Evolutionary conservation across 2,329 filamentous ascomycete genomes (phyloP).

Genomic region (Aureobasidium vineae): DNA sequence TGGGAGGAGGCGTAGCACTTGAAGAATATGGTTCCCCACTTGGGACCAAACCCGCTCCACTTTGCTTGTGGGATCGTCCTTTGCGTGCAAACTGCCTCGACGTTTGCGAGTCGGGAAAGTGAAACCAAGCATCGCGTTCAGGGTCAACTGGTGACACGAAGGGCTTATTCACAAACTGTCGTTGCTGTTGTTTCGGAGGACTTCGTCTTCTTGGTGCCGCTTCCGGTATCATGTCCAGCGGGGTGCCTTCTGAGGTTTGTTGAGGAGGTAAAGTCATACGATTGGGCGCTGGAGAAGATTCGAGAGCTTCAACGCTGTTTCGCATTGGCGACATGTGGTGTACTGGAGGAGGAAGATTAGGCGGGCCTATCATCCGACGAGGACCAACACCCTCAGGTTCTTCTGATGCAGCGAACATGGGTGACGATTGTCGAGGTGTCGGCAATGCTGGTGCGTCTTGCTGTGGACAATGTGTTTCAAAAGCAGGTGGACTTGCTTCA

Average conservation of each 20-base stretch:
- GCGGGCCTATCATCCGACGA: slow-evolving; percentile 6
- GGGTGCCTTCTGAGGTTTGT: slow-evolving; percentile 2
- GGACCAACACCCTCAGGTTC: neutral
- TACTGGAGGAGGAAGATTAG: slow-evolving; percentile 5
- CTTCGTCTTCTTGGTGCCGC: slow-evolving; percentile 27
- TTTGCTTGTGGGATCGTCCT: slow-evolving; percentile 21
- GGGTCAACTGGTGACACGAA: slow-evolving; percentile 35
- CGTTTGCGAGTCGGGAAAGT: slow-evolving; percentile 27
- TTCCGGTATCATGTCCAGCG: slow-evolving; percentile 21
- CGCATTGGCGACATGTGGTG: slow-evolving; percentile 3
- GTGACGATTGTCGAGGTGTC: slow-evolving; percentile 38
- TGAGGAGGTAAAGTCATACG: neutral
- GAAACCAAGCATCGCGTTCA: slow-evolving; percentile 32
- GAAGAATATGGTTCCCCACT: slow-evolving; percentile 32
- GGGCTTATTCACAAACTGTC: slow-evolving; percentile 33
- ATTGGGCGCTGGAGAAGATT: neutral
- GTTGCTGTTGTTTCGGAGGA: slow-evolving; percentile 29
- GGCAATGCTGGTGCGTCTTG: slow-evolving; percentile 28
- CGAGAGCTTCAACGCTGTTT: neutral
- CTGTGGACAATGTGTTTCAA: neutral
- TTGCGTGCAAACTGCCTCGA: slow-evolving; percentile 4
- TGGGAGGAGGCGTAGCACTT: slow-evolving; percentile 8
- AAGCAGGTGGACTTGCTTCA: slow-evolving; percentile 18
- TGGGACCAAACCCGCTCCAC: slow-evolving; percentile 29
- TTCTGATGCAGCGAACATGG: slow-evolving; percentile 22